Evolutionary conservation across 1,284 basidiomycete species (phyloP).

Genomic region (Apiotrichum akiyoshidainum): DNA sequence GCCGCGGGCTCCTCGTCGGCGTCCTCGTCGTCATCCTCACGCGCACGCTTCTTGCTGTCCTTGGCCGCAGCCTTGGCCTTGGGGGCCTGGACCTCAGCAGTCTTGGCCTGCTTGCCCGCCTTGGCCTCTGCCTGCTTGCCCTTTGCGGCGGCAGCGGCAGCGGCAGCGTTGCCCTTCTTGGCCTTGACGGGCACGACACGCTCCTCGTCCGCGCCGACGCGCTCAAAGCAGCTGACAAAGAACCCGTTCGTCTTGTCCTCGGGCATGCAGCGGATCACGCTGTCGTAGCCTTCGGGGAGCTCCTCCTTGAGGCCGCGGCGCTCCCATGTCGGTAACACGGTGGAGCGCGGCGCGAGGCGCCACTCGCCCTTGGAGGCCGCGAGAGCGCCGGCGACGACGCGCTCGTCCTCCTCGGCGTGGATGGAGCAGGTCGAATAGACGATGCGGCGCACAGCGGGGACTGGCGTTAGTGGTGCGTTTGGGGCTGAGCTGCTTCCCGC

Average conservation of each 20-base stretch:
- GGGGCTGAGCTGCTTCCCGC: too few species aligned
- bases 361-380: constrained; percentile 58
- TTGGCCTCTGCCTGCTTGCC: constrained; percentile 3
- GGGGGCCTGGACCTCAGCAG: too few species aligned
- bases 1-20: constrained; percentile 5
- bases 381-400: constrained; percentile 70
- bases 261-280: constrained; percentile 77
- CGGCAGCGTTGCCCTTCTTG: constrained; percentile 1
- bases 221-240: constrained; percentile 83
- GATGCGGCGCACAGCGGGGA: constrained; percentile 64
- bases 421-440: constrained; percentile 97
- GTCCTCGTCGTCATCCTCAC: constrained; percentile 3
- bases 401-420: constrained; percentile 86
- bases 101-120: background rate
- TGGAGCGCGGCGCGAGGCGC: constrained; percentile 61
- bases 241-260: constrained; percentile 91
- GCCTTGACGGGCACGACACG: background rate
- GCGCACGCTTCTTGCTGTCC: constrained; percentile 1
- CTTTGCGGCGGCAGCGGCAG: background rate
- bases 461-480: constrained; percentile 45
- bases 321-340: constrained; percentile 74
- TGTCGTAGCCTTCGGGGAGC: constrained; percentile 58
- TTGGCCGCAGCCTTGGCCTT: background rate
- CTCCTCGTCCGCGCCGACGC: constrained; percentile 23
- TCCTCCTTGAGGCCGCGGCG: constrained; percentile 69